These are phyloP conservation scores for Ganoderma lucidum DNA, from an alignment of 1,284 basidiomycete genomes.

Conservation along the genomic window DNA sequence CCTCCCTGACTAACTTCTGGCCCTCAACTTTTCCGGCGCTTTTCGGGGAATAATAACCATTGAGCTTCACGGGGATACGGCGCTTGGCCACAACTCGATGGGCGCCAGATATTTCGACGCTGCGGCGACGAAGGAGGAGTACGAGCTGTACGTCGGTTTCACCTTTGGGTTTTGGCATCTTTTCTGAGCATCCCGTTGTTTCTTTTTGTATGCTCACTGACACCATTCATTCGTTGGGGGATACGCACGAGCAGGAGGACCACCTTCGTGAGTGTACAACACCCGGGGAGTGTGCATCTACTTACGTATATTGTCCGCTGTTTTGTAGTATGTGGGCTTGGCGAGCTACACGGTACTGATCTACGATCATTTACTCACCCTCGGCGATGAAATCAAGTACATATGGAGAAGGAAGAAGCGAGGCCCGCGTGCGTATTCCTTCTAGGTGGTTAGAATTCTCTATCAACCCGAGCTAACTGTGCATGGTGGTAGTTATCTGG, in stretches of 20 bases:
- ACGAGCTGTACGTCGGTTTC: neutral
- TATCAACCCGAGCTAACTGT: neutral
- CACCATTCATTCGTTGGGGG: neutral
- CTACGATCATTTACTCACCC: constrained; percentile 59
- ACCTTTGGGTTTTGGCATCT: neutral
- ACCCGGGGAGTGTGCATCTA: neutral
- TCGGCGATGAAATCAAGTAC: constrained; percentile 57
- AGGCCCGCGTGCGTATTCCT: constrained; percentile 27
- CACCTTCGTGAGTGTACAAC: constrained; percentile 22
- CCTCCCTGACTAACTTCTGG: neutral
- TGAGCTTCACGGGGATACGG: neutral
- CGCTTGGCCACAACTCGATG: neutral
- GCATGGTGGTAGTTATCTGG: constrained; percentile 47
- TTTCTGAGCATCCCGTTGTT: neutral
- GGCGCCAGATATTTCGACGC: neutral
- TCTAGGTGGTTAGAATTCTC: neutral
- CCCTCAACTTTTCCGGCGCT: no score
- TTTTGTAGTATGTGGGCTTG: constrained; percentile 54
- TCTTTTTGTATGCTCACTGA: neutral
- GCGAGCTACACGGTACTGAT: constrained; percentile 54
- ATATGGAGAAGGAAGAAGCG: constrained; percentile 60
- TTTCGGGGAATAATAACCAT: neutral
- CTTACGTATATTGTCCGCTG: neutral
- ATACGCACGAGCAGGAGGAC: constrained; percentile 13
- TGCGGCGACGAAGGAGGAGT: neutral